Percentiles rank a stretch among this genome's conserved stretches.
Evolutionary conservation across 176 grass and related monocot genomes (phyloP).

Genomic region (Canna indica): DNA sequence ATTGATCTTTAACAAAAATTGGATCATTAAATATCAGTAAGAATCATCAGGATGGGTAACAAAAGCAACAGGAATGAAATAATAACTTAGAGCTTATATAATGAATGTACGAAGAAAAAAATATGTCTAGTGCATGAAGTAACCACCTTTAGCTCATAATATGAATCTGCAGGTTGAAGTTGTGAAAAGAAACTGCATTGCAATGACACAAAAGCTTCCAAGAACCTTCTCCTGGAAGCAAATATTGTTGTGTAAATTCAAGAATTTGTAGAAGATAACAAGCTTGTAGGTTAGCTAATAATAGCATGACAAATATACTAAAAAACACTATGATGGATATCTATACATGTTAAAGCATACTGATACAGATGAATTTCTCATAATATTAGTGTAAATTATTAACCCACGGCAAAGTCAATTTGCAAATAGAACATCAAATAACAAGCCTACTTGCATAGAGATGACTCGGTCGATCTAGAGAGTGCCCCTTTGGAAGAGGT

Average conservation of each 20-base stretch:
- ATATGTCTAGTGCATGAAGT: neutral
- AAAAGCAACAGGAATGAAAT: too few relatives aligned
- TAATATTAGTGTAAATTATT: neutral
- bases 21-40: too few relatives aligned
- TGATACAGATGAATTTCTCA: neutral
- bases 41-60: too few relatives aligned
- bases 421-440: conserved; percentile 3
- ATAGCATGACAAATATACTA: neutral
- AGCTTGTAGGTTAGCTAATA: neutral
- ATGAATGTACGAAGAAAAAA: too few relatives aligned
- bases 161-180: conserved; percentile 25
- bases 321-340: neutral
- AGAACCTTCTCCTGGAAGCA: conserved; percentile 51
- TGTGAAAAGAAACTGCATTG: conserved; percentile 20
- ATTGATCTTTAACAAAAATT: too few relatives aligned
- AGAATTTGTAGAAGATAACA: conserved; percentile 2
- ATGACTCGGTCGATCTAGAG: conserved; percentile 57
- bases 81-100: too few relatives aligned
- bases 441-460: conserved; percentile 76
- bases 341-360: too few relatives aligned
- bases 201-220: conserved; percentile 45
- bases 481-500: conserved; percentile 55
- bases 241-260: neutral
- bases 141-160: conserved; percentile 59
- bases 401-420: neutral